Evolutionary conservation across 1,139 yeast species (phyloP), one percentile per base, ranked within the genome.

Genomic region (Insectozyma bohioensis): DNA sequence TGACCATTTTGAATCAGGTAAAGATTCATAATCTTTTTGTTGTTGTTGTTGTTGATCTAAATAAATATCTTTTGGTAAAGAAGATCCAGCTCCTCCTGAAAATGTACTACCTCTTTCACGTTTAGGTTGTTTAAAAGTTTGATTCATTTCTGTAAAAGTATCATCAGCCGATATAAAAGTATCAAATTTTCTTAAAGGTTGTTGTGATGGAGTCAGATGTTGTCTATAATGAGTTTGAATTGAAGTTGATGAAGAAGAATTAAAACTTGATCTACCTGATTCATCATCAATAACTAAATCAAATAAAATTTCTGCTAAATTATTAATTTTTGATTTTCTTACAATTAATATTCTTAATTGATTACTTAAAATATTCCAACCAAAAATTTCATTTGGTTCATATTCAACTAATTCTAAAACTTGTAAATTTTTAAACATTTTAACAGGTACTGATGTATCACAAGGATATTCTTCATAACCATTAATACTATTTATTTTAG

Each of bases 401-500:
- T 78, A 65, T 39, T 78, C 82, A 24, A 66, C 58, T 4, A 80
- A 54, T 48, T 80, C 86, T 33, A 80, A 59, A 14, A 78, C 83
- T 36, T 79, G 78, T 27, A 80, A 54, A 49, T 78, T 80, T 42
- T 77, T 78, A 51, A 80, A 80, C 58, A 77, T 67, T 31, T 60
- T 61, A 11, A 80, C 51, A 1, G 86, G 86, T 5, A 81, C 80
- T 2, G 83, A 72, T 2, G 85, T 78, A 48, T 80, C 86, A 50
- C 82, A 79, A 1, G 86, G 86, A 46, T 75, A 80, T 49, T 80
- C 86, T 50, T 80, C 85, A 49, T 78, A 80, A 2, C 80, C 79
- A 31, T 63, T 65, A 22, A 80, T 79, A 31, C 75, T 59, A 42
- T 63, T 70, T 14, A 80, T 70, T 40, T 75, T 76, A 7, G 78